phyloP scores from a whole-genome alignment of 2,329 filamentous ascomycete species.

The Fusarium stilboides region DNA sequence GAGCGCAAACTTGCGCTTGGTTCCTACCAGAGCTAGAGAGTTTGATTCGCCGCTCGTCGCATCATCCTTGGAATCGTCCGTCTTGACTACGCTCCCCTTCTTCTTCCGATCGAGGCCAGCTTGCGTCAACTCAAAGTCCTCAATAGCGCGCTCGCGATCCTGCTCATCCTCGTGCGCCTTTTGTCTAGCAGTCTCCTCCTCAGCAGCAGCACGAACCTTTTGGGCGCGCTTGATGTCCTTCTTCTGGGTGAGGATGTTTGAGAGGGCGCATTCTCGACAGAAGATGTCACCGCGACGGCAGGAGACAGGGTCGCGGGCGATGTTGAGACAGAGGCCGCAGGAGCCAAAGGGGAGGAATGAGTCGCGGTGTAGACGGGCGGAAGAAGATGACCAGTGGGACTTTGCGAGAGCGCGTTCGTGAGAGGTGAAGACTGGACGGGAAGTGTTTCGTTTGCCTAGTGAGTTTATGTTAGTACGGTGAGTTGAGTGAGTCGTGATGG shows the following conservation, averaged over 20 bases:
- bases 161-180: conserved; percentile 76
- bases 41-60: conserved; percentile 15
- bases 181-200: conserved; percentile 74
- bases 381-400: conserved; percentile 83
- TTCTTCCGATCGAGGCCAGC: conserved; percentile 70
- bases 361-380: conserved; percentile 89
- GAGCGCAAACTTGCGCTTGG: conserved; percentile 81
- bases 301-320: conserved; percentile 85
- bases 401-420: conserved; percentile 90
- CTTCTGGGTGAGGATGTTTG: conserved; percentile 90
- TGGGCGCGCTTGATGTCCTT: conserved; percentile 90
- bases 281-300: conserved; percentile 91
- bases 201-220: conserved; percentile 73
- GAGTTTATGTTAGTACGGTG: background rate
- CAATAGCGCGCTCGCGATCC: conserved; percentile 77
- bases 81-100: conserved; percentile 60
- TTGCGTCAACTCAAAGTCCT: conserved; percentile 88
- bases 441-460: conserved; percentile 87
- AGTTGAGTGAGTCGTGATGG: background rate
- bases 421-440: conserved; percentile 92
- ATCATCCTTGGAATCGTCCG: conserved; percentile 3
- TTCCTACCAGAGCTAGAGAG: conserved; percentile 42
- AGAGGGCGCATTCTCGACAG: conserved; percentile 93
- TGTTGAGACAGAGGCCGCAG: conserved; percentile 88
- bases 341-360: conserved; percentile 93